Conservation (phyloP, 2,329 filamentous ascomycete species). For the Chaetoscypha palmicola region DNA sequence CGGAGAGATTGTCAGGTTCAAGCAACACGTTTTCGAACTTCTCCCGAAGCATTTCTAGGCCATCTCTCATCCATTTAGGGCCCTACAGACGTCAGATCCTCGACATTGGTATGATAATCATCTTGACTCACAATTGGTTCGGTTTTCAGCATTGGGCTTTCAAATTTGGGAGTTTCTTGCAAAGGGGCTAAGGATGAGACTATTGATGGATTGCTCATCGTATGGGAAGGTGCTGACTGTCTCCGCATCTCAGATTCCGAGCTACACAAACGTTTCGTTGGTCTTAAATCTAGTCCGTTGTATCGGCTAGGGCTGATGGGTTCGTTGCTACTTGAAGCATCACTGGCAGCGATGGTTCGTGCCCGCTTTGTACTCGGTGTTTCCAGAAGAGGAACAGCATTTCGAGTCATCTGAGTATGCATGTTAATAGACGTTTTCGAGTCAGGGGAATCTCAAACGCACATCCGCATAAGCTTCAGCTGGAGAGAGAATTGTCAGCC, state of each 20-base stretch:
- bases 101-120: not conserved
- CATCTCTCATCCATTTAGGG: not conserved
- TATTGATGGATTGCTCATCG: not conserved
- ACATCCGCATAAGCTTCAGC: not conserved
- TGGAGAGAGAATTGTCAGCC: not conserved
- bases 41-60: not conserved
- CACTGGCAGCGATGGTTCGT: not conserved
- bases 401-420: not conserved
- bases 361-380: constrained; percentile 1
- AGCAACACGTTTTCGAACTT: not conserved
- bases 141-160: not conserved
- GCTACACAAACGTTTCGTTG: not conserved
- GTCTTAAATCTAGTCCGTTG: not conserved
- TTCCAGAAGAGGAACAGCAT: not conserved
- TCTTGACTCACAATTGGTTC: not conserved
- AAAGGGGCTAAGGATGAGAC: not conserved
- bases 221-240: constrained; percentile 1
- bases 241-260: not conserved
- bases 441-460: too few relatives aligned
- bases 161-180: not conserved
- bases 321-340: not conserved
- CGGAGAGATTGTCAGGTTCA: not conserved
- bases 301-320: not conserved
- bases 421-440: not conserved
- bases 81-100: not conserved